Percentiles rank a stretch among this genome's conserved stretches.
phyloP scores from a whole-genome alignment of 345 rosid genomes.

The Luvunga scandens region DNA sequence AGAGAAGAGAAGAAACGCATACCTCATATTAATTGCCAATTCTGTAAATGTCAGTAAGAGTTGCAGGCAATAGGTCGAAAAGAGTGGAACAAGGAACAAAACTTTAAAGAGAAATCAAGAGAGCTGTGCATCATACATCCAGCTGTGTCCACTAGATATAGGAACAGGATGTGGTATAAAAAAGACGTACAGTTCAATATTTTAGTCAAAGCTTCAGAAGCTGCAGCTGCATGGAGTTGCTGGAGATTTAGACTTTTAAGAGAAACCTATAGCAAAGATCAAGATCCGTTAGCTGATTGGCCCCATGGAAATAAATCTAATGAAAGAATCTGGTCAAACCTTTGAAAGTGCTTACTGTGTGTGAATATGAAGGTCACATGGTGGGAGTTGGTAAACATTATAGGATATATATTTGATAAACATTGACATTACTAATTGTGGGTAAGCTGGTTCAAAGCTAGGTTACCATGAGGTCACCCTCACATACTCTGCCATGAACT shows the following conservation, averaged over 20 bases:
- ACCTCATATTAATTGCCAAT: constrained; percentile 16
- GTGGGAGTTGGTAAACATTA: constrained; percentile 23
- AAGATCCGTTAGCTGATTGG: constrained; percentile 4
- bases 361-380: constrained; percentile 16
- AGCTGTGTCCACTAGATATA: neutral
- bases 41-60: neutral
- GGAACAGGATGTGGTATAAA: too few relatives aligned
- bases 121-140: neutral
- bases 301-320: neutral
- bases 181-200: neutral
- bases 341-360: neutral
- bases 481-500: neutral
- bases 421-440: neutral
- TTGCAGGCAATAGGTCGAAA: neutral
- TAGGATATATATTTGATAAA: neutral
- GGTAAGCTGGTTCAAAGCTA: neutral
- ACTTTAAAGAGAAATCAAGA: neutral
- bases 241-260: neutral
- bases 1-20: constrained; percentile 3
- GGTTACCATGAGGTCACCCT: neutral
- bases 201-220: too few relatives aligned
- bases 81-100: neutral
- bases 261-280: neutral
- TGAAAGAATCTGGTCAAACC: constrained; percentile 4
- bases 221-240: constrained; percentile 16